Percentiles rank a stretch among this genome's conserved stretches.
Conservation (phyloP, 495 filamentous ascomycete species). For the Penicillium macrosclerotiorum region DNA sequence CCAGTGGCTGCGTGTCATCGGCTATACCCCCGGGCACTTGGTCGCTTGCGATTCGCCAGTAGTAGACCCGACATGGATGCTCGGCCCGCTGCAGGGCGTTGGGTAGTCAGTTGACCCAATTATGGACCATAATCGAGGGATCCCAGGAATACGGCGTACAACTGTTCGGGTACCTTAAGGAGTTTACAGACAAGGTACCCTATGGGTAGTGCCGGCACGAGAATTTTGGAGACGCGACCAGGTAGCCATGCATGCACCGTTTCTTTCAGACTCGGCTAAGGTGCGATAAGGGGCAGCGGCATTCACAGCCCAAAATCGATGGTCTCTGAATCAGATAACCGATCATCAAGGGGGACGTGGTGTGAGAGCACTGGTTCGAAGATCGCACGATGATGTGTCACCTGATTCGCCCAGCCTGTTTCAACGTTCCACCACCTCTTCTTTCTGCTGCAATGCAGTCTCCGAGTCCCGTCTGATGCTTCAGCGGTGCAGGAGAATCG, state of each 20-base stretch:
- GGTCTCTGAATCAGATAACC: conserved; percentile 11
- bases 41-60: conserved; percentile 1
- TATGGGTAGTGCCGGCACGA: conserved; percentile 14
- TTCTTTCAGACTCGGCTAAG: conserved; percentile 13
- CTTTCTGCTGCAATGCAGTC: conserved; percentile 2
- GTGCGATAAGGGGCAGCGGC: neutral
- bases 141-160: conserved; percentile 12
- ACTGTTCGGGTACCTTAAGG: conserved; percentile 9
- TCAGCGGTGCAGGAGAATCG: conserved; percentile 1
- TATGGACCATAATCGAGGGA: conserved; percentile 9
- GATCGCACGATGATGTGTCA: conserved; percentile 15
- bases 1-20: conserved; percentile 1
- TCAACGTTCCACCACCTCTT: conserved; percentile 15
- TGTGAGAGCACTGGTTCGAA: conserved; percentile 11
- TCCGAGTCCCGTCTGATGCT: conserved; percentile 9
- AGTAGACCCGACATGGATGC: conserved; percentile 14
- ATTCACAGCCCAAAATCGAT: neutral
- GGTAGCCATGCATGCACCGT: conserved; percentile 22
- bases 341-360: conserved; percentile 9
- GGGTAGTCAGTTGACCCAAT: conserved; percentile 14
- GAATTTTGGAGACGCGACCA: neutral
- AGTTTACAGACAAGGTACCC: conserved; percentile 4
- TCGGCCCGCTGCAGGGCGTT: conserved; percentile 24
- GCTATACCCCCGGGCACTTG: neutral
- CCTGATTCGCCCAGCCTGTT: conserved; percentile 12